These are phyloP conservation scores for Emmonsiellopsis sp. DNA, from an alignment of 2,329 filamentous ascomycete genomes.

Conservation along the genomic window DNA sequence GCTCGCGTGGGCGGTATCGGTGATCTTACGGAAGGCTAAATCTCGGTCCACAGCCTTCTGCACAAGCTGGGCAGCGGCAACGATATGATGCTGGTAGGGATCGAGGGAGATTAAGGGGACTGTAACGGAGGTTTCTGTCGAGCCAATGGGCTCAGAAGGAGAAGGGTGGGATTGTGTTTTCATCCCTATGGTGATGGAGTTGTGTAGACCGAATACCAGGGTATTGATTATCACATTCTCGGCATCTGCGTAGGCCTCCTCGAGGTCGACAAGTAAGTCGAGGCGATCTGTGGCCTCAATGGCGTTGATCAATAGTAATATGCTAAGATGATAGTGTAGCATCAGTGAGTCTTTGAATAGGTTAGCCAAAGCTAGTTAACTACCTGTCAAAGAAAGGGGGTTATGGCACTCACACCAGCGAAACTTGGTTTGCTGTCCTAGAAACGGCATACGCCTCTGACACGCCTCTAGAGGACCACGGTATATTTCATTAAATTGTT, in stretches of 20 bases:
- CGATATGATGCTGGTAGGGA: slow-evolving; percentile 24
- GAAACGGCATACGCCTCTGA: slow-evolving; percentile 21
- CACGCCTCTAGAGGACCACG: slow-evolving; percentile 18
- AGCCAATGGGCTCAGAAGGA: neutral
- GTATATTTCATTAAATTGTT: slow-evolving; percentile 21
- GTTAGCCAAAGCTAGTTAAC: neutral
- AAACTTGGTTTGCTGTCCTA: slow-evolving; percentile 21
- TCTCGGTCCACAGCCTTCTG: slow-evolving; percentile 20
- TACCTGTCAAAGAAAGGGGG: neutral
- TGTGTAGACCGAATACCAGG: slow-evolving; percentile 21
- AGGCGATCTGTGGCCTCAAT: slow-evolving; percentile 18
- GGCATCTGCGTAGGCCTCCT: slow-evolving; percentile 15
- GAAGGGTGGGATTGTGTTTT: neutral
- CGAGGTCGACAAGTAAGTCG: slow-evolving; percentile 18
- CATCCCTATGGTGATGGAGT: slow-evolving; percentile 15
- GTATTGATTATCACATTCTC: slow-evolving; percentile 20
- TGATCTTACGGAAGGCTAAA: slow-evolving; percentile 16
- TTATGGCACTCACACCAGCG: slow-evolving; percentile 22
- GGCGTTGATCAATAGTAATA: slow-evolving; percentile 20
- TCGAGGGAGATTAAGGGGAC: slow-evolving; percentile 23
- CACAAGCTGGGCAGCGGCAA: slow-evolving; percentile 21
- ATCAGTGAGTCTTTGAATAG: slow-evolving; percentile 16
- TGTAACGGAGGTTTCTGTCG: slow-evolving; percentile 3
- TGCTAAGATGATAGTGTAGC: slow-evolving; percentile 22
- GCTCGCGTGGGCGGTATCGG: slow-evolving; percentile 15